A percentile compares a stretch with the other conserved stretches of the same genome.
phyloP scores from a whole-genome alignment of 2,329 filamentous ascomycete species.

The Lecanoromycetidae sp. region DNA sequence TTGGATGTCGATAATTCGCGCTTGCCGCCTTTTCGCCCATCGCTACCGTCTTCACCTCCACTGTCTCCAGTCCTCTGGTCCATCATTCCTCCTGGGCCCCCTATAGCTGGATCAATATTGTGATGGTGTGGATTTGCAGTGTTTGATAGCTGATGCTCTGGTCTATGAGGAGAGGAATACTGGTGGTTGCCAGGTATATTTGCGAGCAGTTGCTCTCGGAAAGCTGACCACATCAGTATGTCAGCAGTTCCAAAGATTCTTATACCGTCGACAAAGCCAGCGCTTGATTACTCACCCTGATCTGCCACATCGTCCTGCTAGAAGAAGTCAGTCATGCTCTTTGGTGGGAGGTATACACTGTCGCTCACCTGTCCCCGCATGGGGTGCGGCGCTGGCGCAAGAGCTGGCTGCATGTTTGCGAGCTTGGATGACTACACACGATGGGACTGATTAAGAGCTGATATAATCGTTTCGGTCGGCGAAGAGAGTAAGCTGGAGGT shows the following conservation, averaged over 20 bases:
- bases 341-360: neutral
- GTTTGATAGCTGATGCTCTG: conserved; percentile 30
- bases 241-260: conserved; percentile 3
- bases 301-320: conserved; percentile 34
- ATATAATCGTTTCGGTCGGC: no score
- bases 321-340: conserved; percentile 5
- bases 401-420: conserved; percentile 32
- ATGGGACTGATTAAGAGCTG: neutral
- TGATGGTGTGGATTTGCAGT: conserved; percentile 34
- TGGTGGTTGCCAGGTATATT: conserved; percentile 35
- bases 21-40: conserved; percentile 59
- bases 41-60: conserved; percentile 34
- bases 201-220: conserved; percentile 51
- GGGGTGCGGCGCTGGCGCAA: conserved; percentile 38
- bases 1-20: conserved; percentile 91
- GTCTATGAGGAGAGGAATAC: conserved; percentile 33
- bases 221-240: conserved; percentile 32
- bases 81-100: conserved; percentile 38
- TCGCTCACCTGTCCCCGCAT: conserved; percentile 44
- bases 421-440: conserved; percentile 5
- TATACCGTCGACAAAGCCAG: neutral
- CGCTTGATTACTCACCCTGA: conserved; percentile 29
- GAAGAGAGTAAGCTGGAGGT: no score
- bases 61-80: conserved; percentile 28
- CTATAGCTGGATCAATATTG: conserved; percentile 48